Base-by-base conservation (phyloP, 345 rosid species). In the Xanthoceras sorbifolium region DNA sequence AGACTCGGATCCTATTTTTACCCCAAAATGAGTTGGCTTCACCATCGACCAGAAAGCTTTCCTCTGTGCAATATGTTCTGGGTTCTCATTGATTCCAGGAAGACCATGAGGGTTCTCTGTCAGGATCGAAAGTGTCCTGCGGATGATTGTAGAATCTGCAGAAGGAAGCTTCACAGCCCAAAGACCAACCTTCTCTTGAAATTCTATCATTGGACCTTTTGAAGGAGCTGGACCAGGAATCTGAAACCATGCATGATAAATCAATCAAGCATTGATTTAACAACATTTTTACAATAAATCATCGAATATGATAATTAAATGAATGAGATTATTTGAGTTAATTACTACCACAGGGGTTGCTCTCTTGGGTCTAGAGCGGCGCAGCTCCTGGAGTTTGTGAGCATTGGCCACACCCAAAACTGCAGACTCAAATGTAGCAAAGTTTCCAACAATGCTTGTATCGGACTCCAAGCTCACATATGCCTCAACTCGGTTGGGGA, bases 91-190 rank as follows among this genome's bases (percentile, higher is more conserved):
- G 26, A 80, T 26, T 50, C 96, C 96, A 57, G 89, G 88, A 68
- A 92, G 97, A 54, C 97, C 97, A 26, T 62, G 74, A 25, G 92
- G 94, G 44, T 92, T 87, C 75, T 92, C 97, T 10, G 86, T 85
- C 94, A n/a, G n/a, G n/a, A n/a, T n/a, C n/a, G n/a, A n/a, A n/a
- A n/a, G n/a, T n/a, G n/a, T n/a, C n/a, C n/a, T 87, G 46, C 92
- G 89, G 40, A 94, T 94, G 77, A 91, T 89, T 18, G 85, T 71
- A 2, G 97, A 86, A 78, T 94, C 98, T 29, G 98, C 94, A 0
- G 97, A 91, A 55, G 97, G 97, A 71, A 92, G 82, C 87, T 84
- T 94, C 59, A 91, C 70, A 32, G 97, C 93, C 94, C 91, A 88
- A 52, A 92, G 91, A 32, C 94, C 94, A 76, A 90, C 75, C 80